Base-by-base conservation (phyloP, 75 land plant genomes). In the Pinus albicaulis region DNA sequence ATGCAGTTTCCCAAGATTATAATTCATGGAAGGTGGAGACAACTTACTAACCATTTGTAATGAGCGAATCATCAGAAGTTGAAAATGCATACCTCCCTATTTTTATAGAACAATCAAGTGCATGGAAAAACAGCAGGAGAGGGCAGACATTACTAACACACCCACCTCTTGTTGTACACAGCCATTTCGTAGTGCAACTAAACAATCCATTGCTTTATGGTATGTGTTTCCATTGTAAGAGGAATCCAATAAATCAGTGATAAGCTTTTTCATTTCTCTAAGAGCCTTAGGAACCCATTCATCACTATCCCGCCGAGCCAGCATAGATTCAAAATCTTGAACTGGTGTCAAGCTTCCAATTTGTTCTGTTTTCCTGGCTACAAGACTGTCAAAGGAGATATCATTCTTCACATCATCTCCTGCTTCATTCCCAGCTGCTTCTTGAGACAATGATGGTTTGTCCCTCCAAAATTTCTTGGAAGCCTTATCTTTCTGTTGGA, bases 101-200 rank as follows among this genome's bases (percentile, higher is more conserved):
- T 7, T 48, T 24, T 48, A 44, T 28, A 26, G 77, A 7, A 78
- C 4, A 19, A 36, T 12, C 26, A 26, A 75, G 24, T 28, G 28
- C 7, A 13, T 22, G n/a, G 8, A 26, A 22, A 71, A 74, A 7
- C 34, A 22, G 74, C 56, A 66, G 25, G 12, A 74, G 5, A 48
- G 13, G 23, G 41, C 0, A 77, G 57, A 70, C 55, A 23, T 14
- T 44, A 74, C 8, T 59, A 24, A 22, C 13, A 23, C 36, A 22
- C 59, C 57, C 81, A 93, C 99, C 89, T 94, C 95, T 68, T 94
- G 95, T 59, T 89, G 73, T 22, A 97, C 87, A 78, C 98, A 97
- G 55, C 95, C 99, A 55, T 78, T 89, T 52, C 98, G 91, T 8
- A 97, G 92, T 34, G 99, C 98, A 55, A 73, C 68, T 56, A 97